A percentile compares a stretch with the other conserved stretches of the same genome.
These are phyloP conservation scores for Fusarium hostae DNA, from an alignment of 2,329 filamentous ascomycete genomes.

Conservation along the genomic window DNA sequence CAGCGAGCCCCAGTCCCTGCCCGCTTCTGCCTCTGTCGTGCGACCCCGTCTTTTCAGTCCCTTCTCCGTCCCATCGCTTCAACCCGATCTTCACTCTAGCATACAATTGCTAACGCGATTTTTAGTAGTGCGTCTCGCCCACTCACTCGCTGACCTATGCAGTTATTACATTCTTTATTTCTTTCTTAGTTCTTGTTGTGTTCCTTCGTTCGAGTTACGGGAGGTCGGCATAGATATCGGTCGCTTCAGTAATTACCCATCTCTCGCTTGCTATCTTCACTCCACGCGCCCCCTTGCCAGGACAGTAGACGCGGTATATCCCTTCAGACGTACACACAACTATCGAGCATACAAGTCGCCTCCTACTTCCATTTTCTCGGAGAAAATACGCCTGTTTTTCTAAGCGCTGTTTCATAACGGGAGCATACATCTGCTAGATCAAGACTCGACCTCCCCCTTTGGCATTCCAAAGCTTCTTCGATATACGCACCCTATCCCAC, in stretches of 20 bases:
- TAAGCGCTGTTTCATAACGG: slow-evolving; percentile 8
- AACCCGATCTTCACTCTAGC: slow-evolving; percentile 33
- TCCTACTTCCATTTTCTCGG: background rate
- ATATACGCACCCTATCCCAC: slow-evolving; percentile 16
- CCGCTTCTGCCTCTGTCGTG: slow-evolving; percentile 29
- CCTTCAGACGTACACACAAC: slow-evolving; percentile 10
- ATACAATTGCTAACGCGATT: slow-evolving; percentile 37
- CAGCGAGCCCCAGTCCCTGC: slow-evolving; percentile 33
- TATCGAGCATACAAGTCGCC: slow-evolving; percentile 1
- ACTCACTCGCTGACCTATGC: slow-evolving; percentile 31
- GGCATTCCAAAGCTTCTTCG: slow-evolving; percentile 28
- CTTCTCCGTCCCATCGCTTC: slow-evolving; percentile 31
- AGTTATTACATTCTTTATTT: slow-evolving; percentile 32
- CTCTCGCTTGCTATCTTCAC: slow-evolving; percentile 28
- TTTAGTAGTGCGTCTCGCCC: slow-evolving; percentile 41
- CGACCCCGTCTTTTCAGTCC: slow-evolving; percentile 34
- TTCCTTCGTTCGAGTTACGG: slow-evolving; percentile 5
- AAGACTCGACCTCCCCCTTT: slow-evolving; percentile 12
- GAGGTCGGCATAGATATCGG: background rate
- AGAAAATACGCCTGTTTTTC: slow-evolving; percentile 8
- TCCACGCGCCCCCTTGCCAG: slow-evolving; percentile 31
- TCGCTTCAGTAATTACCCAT: slow-evolving; percentile 25
- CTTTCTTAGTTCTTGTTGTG: slow-evolving; percentile 20
- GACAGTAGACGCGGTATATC: slow-evolving; percentile 28
- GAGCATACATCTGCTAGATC: slow-evolving; percentile 2